phyloP scores from a whole-genome alignment of 2,329 filamentous ascomycete genomes.

The Passalora sequoiae region DNA sequence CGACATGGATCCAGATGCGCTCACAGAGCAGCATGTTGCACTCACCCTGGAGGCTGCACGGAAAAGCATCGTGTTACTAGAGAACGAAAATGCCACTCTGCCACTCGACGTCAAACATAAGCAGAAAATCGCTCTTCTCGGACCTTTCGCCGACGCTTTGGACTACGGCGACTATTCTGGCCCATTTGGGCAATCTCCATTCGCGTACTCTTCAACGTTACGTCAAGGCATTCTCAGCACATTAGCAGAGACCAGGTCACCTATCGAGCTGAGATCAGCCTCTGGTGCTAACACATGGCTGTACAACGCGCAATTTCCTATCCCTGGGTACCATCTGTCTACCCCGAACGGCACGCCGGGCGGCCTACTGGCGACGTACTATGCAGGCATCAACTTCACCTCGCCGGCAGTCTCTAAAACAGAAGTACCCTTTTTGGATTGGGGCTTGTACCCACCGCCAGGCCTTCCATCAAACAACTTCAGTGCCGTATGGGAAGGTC shows the following conservation, averaged over 20 bases:
- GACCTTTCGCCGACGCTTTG: constrained; percentile 13
- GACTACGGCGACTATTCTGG: constrained; percentile 20
- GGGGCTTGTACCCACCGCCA: constrained; percentile 17
- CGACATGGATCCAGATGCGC: constrained; percentile 10
- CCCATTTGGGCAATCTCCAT: constrained; percentile 16
- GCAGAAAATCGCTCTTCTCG: constrained; percentile 12
- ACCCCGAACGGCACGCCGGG: constrained; percentile 11
- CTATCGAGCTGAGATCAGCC: constrained; percentile 9
- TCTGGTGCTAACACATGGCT: constrained; percentile 19
- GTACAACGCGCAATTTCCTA: constrained; percentile 15
- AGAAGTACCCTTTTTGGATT: constrained; percentile 13
- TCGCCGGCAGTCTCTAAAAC: constrained; percentile 7
- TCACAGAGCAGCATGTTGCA: constrained; percentile 10
- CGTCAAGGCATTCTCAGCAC: constrained; percentile 12
- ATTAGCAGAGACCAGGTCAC: constrained; percentile 2
- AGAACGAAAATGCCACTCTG: constrained; percentile 11
- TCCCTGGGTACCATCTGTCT: constrained; percentile 16
- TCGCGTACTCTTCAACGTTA: constrained; percentile 12
- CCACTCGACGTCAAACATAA: constrained; percentile 3
- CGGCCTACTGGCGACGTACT: constrained; percentile 15
- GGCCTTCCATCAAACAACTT: constrained; percentile 19
- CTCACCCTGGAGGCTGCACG: constrained; percentile 14
- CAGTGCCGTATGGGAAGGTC: constrained; percentile 17
- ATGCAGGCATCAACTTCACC: constrained; percentile 14
- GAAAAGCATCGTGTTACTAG: constrained; percentile 15